These are phyloP conservation scores for Mycena sp. DNA, from an alignment of 1,284 basidiomycete genomes.

Conservation along the genomic window DNA sequence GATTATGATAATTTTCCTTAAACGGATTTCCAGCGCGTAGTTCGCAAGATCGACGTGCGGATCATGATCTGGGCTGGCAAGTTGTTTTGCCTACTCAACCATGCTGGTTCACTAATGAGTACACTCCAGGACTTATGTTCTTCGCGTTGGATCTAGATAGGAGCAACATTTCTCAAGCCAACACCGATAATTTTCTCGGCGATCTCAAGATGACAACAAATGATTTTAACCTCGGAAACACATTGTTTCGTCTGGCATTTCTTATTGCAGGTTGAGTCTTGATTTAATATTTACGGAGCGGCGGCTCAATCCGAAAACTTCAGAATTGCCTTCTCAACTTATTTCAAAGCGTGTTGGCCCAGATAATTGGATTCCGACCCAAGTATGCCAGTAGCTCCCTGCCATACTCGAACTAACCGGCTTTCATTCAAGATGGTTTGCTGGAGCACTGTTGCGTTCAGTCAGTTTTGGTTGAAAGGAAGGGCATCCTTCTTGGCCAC, in stretches of 20 bases:
- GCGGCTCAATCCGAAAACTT: background rate
- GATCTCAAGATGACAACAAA: conserved; percentile 62
- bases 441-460: conserved; percentile 66
- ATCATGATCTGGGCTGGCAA: conserved; percentile 71
- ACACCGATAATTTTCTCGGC: conserved; percentile 64
- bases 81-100: background rate
- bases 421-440: too few relatives aligned
- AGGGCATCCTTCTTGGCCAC: conserved; percentile 62
- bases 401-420: too few relatives aligned
- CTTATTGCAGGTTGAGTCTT: conserved; percentile 59
- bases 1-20: too few relatives aligned
- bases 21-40: conserved; percentile 55
- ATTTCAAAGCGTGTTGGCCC: conserved; percentile 76
- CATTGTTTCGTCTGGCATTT: conserved; percentile 63
- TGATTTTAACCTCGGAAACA: conserved; percentile 77
- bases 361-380: conserved; percentile 77
- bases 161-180: conserved; percentile 64
- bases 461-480: conserved; percentile 71
- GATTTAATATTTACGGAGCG: background rate
- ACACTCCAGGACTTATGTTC: conserved; percentile 57
- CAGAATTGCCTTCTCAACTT: conserved; percentile 75
- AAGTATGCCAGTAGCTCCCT: too few relatives aligned
- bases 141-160: conserved; percentile 69
- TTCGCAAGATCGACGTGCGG: conserved; percentile 69
- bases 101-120: background rate